Base-by-base conservation (phyloP, 371 early-diverging fungal species). In the Mortierella sp. region DNA sequence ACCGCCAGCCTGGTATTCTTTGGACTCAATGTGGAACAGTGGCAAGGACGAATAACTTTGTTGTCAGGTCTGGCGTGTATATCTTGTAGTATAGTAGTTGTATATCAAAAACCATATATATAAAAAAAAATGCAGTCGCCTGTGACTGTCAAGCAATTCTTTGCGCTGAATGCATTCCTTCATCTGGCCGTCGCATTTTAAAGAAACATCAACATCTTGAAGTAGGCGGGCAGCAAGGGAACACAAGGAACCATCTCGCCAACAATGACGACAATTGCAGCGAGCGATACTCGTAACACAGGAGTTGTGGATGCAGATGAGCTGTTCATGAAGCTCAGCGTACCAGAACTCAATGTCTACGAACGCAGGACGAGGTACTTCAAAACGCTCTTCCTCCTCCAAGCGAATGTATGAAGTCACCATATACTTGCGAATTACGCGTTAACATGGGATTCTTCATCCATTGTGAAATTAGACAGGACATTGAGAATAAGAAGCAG, bases 401-500 rank as follows among this genome's bases (percentile, higher is more conserved):
- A 37, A 49, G 5, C n/a, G 16, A 12, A 20, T 22, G 14, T 20
- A 20, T 5, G 16, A 30, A 1, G 6, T 55, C 52, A 52, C 24
- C 10, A 26, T 55, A 2, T n/a, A n/a, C n/a, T n/a, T n/a, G n/a
- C n/a, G n/a, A 55, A 9, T 26, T 1, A 28, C 55, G 55, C 28
- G 28, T 28, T 55, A 26, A 55, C 11, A 26, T 55, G 22, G 0
- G 26, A 26, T 6, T 9, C 9, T 55, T 28, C 26, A 4, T 24
- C 8, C 8, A 26, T 40, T 49, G n/a, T 16, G 1, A 43, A 10
- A n/a, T n/a, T 83, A 92, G 91, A 63, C 74, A 66, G 62, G 93
- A 92, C 70, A 92, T 94, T 49, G 95, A 95, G 75, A 86, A 86
- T 18, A 94, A 93, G 83, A 93, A 93, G 81, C 90, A 93, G 78